Base-by-base conservation (phyloP, 192 early-diverging fungal species). In the Thamnidium elegans region DNA sequence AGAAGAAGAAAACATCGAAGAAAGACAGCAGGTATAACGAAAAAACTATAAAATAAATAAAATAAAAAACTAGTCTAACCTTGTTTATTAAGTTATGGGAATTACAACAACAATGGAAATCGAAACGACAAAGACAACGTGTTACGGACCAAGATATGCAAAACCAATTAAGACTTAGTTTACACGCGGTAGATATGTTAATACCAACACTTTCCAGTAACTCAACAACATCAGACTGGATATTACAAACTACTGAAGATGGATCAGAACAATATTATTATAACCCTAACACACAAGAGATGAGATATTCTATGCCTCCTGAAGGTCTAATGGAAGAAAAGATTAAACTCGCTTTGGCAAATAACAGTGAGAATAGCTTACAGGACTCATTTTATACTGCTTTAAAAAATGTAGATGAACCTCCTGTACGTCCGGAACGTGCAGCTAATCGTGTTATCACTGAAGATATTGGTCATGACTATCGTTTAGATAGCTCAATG, bases 221-320 rank as follows among this genome's bases (percentile, higher is more conserved):
- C 3, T 3, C 19, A 10, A 32, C 20, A 5, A 58, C 15, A 55
- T 36, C 63, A 34, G 51, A 65, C 14, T 73, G 71, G 71, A 21
- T 73, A 2, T 46, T 63, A 26, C 71, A 73, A 34, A 68, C 62
- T 45, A 73, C 79, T 7, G 79, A 80, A 63, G 76, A 80, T 59
- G 79, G 79, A 7, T 70, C 64, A 31, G 70, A 68, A 23, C 65
- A 63, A 36, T 80, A 75, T 52, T 80, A 78, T 55, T 72, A 62
- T 17, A 80, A 80, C 50, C 53, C 62, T 2, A 36, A 61, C 50
- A 80, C 79, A 14, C 36, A 75, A 44, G 76, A 77, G 11, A 75
- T 80, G 73, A 63, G 79, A 44, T 80, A 72, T 63, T 75, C 75
- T 23, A 65, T 73, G 62, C 79, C 79, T 19, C 55, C 59, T 15